These are phyloP conservation scores for Boletales sp. DNA, from an alignment of 768 basidiomycete genomes.

Conservation along the genomic window DNA sequence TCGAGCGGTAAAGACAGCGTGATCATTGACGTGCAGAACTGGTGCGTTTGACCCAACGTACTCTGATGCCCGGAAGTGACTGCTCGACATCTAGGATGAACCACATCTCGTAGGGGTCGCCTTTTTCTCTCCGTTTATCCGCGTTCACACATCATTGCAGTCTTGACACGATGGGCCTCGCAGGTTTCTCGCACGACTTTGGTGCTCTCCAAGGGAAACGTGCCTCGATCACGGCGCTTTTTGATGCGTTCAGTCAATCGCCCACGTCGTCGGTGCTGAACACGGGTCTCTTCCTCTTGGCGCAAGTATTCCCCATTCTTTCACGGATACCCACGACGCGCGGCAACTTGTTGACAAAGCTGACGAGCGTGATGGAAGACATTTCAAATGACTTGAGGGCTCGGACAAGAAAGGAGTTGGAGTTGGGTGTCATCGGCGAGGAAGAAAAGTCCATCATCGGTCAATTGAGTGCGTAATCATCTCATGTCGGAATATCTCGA, in stretches of 20 bases:
- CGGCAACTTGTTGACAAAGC: slow-evolving; percentile 25
- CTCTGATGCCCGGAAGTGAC: background rate
- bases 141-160: slow-evolving; percentile 24
- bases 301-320: slow-evolving; percentile 35
- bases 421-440: slow-evolving; percentile 17
- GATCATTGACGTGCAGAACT: slow-evolving; percentile 36
- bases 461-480: slow-evolving; percentile 16
- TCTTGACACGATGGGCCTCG: slow-evolving; percentile 55
- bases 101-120: slow-evolving; percentile 28
- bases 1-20: slow-evolving; percentile 9
- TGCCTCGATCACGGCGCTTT: slow-evolving; percentile 38
- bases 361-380: slow-evolving; percentile 35
- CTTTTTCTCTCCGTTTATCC: background rate
- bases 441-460: slow-evolving; percentile 28
- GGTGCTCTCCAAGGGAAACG: slow-evolving; percentile 46
- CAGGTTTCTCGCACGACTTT: slow-evolving; percentile 59
- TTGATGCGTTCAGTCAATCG: slow-evolving; percentile 33
- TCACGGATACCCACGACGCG: slow-evolving; percentile 35
- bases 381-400: slow-evolving; percentile 41
- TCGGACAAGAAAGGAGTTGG: slow-evolving; percentile 33
- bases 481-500: slow-evolving; percentile 12
- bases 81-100: slow-evolving; percentile 26
- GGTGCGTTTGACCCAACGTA: slow-evolving; percentile 10
- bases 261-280: slow-evolving; percentile 22
- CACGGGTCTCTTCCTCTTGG: slow-evolving; percentile 34